Conservation (phyloP, 148 eudicot species). For the Cornus suecica region DNA sequence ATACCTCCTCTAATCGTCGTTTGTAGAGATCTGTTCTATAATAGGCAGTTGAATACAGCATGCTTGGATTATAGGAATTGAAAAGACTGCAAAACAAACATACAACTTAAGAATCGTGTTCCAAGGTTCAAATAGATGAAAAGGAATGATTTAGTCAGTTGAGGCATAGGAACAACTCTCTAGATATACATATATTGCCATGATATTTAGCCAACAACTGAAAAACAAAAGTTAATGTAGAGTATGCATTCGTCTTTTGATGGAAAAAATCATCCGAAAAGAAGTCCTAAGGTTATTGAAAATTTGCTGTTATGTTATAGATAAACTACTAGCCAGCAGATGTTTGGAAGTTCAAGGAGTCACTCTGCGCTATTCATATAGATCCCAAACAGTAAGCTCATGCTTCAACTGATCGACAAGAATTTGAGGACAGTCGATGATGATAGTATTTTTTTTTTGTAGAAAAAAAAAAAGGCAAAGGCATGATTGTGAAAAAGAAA, state of each 20-base stretch:
- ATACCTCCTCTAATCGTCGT: constrained; percentile 74
- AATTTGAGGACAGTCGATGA: neutral
- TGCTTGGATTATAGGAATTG: constrained; percentile 71
- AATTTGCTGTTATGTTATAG: too few species aligned
- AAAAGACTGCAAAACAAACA: constrained; percentile 63
- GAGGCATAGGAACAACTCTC: neutral
- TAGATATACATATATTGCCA: neutral
- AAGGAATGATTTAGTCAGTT: neutral
- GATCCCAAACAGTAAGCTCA: neutral
- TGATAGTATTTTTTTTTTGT: too few species aligned
- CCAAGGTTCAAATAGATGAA: neutral
- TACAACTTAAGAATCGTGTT: neutral
- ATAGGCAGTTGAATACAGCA: constrained; percentile 88
- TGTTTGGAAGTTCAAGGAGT: neutral
- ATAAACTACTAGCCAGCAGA: neutral
- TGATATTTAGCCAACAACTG: neutral
- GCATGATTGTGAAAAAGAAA: too few species aligned
- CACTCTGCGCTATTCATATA: neutral
- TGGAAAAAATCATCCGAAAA: neutral
- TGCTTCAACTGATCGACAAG: neutral
- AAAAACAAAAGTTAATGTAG: neutral
- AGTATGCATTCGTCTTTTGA: neutral
- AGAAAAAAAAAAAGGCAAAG: too few species aligned
- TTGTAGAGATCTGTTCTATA: constrained; percentile 84
- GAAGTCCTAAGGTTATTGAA: neutral